Evolutionary conservation across 169 alveolate species (phyloP).

Genomic region (Babesia sp.): DNA sequence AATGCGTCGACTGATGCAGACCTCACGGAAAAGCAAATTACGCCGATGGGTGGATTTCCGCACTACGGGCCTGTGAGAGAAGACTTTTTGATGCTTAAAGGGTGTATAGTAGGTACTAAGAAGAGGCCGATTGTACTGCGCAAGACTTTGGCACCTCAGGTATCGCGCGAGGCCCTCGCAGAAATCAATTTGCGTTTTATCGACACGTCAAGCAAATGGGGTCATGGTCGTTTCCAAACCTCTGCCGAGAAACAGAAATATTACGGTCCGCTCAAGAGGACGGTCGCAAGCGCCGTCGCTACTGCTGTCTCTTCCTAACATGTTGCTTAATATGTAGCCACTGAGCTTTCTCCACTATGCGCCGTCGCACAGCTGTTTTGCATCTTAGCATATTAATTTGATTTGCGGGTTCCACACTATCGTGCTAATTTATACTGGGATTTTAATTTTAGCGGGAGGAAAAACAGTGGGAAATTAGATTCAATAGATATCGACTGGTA

Average conservation of each 20-base stretch:
- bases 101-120: constrained; percentile 97
- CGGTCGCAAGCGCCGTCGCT: constrained; percentile 34
- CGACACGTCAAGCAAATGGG: constrained; percentile 99
- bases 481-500: no score
- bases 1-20: constrained; percentile 98
- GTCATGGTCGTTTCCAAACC: constrained; percentile 99
- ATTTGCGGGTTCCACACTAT: no score
- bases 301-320: constrained; percentile 6
- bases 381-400: no score
- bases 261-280: constrained; percentile 92
- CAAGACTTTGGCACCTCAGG: constrained; percentile 94
- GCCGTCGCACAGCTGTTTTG: no score
- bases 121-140: constrained; percentile 96
- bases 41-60: constrained; percentile 99
- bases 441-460: no score
- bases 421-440: no score
- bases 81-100: constrained; percentile 98
- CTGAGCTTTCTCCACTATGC: no score
- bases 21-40: constrained; percentile 96
- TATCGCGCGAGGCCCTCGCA: constrained; percentile 92
- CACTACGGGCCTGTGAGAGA: constrained; percentile 98
- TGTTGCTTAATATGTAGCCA: constrained; percentile 18
- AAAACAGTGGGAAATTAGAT: no score
- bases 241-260: constrained; percentile 96
- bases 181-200: constrained; percentile 96